Evolutionary conservation across 306 rosid species (phyloP).

Genomic region (Quercus alba): DNA sequence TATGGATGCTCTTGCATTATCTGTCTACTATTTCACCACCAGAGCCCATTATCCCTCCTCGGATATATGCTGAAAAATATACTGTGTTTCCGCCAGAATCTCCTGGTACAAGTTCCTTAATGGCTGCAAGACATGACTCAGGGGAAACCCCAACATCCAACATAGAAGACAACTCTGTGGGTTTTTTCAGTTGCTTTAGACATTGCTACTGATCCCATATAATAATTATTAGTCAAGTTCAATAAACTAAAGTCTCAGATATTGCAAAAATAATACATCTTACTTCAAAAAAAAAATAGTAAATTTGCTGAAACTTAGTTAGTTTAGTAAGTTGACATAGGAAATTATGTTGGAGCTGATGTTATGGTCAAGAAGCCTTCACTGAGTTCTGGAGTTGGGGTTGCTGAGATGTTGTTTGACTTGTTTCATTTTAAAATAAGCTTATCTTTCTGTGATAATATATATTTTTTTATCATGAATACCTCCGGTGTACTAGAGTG

Average conservation of each 20-base stretch:
- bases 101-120: slow-evolving; percentile 88
- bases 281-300: slow-evolving; percentile 24
- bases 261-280: slow-evolving; percentile 23
- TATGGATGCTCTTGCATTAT: slow-evolving; percentile 77
- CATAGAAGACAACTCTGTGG: slow-evolving; percentile 52
- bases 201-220: slow-evolving; percentile 54
- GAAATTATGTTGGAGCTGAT: neutral
- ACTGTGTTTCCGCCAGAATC: slow-evolving; percentile 83
- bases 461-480: no score
- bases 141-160: slow-evolving; percentile 35
- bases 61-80: slow-evolving; percentile 55
- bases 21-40: slow-evolving; percentile 53
- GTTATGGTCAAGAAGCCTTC: neutral
- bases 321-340: slow-evolving; percentile 22
- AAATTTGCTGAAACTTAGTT: slow-evolving; percentile 13
- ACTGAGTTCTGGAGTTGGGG: slow-evolving; percentile 53
- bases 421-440: slow-evolving; percentile 52
- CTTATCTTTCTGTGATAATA: no score
- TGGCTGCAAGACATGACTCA: slow-evolving; percentile 51
- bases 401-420: slow-evolving; percentile 68
- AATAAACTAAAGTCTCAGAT: slow-evolving; percentile 37
- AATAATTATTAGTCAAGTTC: slow-evolving; percentile 27
- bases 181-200: slow-evolving; percentile 71
- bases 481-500: no score
- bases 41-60: slow-evolving; percentile 42